These are phyloP conservation scores for Gastrolobium bilobum DNA, from an alignment of 306 rosid species.

Conservation along the genomic window DNA sequence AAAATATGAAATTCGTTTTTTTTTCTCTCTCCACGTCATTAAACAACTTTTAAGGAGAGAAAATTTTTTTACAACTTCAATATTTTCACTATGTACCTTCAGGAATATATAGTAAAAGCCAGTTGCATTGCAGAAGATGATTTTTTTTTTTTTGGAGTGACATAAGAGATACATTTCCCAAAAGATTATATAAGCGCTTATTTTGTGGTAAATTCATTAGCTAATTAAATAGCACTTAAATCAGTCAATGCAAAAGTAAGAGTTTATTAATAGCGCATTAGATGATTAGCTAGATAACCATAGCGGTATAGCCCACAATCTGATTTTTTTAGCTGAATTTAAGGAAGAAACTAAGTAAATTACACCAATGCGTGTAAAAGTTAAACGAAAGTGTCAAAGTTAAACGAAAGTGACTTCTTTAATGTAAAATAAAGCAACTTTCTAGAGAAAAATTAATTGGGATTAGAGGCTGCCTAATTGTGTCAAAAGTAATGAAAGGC, in stretches of 20 bases:
- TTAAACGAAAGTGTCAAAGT: slow-evolving; percentile 34
- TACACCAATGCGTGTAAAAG: slow-evolving; percentile 21
- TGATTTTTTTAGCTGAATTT: slow-evolving; percentile 28
- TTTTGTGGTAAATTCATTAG: neutral
- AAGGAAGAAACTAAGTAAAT: neutral
- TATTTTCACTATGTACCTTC: no score
- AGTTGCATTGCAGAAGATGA: no score
- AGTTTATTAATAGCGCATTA: neutral
- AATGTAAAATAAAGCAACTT: slow-evolving; percentile 28
- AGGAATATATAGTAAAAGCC: no score
- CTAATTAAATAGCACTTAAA: neutral
- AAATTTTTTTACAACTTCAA: no score
- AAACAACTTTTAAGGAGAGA: no score
- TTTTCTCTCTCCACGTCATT: no score
- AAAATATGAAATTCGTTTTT: no score
- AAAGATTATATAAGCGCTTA: no score
- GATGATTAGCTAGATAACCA: neutral
- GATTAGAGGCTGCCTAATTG: slow-evolving; percentile 38
- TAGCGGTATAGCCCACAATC: neutral
- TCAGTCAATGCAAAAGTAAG: neutral
- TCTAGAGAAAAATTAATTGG: neutral
- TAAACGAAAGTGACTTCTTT: slow-evolving; percentile 38
- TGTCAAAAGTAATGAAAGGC: slow-evolving; percentile 38
- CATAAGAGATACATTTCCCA: no score
- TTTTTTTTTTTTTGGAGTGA: no score